phyloP scores from a whole-genome alignment of 148 eudicot genomes.

The Rhododendron williamsianum region DNA sequence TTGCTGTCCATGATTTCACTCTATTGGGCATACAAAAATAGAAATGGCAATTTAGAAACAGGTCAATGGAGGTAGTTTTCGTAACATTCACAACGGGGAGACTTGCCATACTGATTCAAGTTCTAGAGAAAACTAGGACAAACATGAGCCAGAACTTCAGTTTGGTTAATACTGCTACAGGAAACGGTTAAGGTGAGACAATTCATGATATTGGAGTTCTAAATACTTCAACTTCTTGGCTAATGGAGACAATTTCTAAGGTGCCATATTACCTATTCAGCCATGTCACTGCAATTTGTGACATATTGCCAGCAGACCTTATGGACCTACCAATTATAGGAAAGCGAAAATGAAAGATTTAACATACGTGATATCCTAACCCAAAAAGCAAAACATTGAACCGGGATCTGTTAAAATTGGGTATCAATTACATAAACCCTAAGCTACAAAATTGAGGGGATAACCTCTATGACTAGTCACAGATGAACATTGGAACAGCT shows the following conservation, averaged over 20 bases:
- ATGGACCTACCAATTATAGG: background rate
- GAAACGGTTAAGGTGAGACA: background rate
- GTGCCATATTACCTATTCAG: background rate
- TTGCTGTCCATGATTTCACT: slow-evolving; percentile 52
- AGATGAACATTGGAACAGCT: background rate
- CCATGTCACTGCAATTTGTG: background rate
- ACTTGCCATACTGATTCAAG: background rate
- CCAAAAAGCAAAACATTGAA: background rate
- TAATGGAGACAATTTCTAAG: background rate
- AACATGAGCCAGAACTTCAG: background rate
- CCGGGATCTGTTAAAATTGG: background rate
- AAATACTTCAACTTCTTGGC: background rate
- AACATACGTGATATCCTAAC: background rate
- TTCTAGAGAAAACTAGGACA: background rate
- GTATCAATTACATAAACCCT: background rate
- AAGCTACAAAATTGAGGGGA: background rate
- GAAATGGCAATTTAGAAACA: slow-evolving; percentile 9
- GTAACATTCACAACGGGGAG: background rate
- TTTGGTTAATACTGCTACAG: background rate
- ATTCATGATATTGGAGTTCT: background rate
- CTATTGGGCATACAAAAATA: slow-evolving; percentile 14
- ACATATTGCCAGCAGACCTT: background rate
- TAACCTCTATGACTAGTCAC: background rate
- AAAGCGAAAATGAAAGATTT: background rate
- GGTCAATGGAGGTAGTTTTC: background rate